Evolutionary conservation across 2,329 filamentous ascomycete genomes (phyloP).

Genomic region (Emergomyces orientalis): DNA sequence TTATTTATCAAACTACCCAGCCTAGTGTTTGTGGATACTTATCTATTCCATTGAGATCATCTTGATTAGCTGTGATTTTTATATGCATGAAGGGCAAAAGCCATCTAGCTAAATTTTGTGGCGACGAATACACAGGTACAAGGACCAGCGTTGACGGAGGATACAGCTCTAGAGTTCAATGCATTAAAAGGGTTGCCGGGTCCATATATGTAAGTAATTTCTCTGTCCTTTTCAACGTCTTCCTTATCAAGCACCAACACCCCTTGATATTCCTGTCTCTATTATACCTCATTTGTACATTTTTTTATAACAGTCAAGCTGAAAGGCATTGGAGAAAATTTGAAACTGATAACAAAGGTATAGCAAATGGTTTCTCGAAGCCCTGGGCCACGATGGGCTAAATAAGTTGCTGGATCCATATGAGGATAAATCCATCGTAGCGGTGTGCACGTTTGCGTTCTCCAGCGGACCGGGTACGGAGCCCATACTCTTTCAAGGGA

Average conservation of each 20-base stretch:
- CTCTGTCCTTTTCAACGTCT: neutral
- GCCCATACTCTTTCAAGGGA: conserved; percentile 81
- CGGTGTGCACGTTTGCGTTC: conserved; percentile 93
- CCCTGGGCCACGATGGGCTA: conserved; percentile 71
- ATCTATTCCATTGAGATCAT: neutral
- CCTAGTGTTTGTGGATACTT: neutral
- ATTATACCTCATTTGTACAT: neutral
- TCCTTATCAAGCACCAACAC: neutral
- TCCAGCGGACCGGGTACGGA: conserved; percentile 75
- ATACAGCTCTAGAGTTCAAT: conserved; percentile 89
- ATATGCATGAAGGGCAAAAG: too few relatives aligned
- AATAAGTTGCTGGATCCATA: conserved; percentile 87
- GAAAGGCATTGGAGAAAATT: neutral
- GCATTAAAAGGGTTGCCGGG: conserved; percentile 86
- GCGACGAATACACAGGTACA: conserved; percentile 47
- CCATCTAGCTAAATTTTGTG: conserved; percentile 1
- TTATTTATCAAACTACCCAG: neutral
- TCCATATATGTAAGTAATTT: conserved; percentile 71
- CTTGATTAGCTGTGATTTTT: neutral
- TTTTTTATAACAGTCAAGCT: neutral
- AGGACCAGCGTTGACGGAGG: conserved; percentile 87
- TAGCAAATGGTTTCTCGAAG: conserved; percentile 89
- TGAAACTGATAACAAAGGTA: conserved; percentile 1
- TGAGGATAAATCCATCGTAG: conserved; percentile 81
- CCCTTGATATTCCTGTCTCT: neutral